These are phyloP conservation scores for Alternaria atra DNA, from an alignment of 2,329 filamentous ascomycete species.

Conservation along the genomic window DNA sequence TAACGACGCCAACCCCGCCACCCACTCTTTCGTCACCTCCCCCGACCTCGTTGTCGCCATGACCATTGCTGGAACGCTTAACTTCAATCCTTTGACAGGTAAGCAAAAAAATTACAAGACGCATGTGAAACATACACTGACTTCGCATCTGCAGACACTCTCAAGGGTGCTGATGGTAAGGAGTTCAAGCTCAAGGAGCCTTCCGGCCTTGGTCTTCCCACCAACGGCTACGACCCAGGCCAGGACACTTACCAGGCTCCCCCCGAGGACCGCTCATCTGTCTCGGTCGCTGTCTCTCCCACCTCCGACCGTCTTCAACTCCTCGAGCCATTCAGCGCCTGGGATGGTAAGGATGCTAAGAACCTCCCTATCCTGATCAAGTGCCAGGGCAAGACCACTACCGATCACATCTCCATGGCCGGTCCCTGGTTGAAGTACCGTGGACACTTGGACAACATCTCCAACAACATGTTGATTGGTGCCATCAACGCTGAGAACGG, in stretches of 20 bases:
- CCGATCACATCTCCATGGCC: conserved; percentile 97
- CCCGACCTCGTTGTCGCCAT: conserved; percentile 89
- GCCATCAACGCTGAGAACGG: conserved; percentile 95
- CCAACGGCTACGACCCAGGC: conserved; percentile 86
- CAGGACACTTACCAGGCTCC: conserved; percentile 96
- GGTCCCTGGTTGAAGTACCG: conserved; percentile 98
- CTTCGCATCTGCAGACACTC: conserved; percentile 25
- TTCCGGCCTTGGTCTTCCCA: conserved; percentile 81
- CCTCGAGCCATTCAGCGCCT: conserved; percentile 82
- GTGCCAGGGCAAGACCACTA: conserved; percentile 94
- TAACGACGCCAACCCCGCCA: conserved; percentile 95
- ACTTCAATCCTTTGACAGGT: conserved; percentile 92
- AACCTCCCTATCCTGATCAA: conserved; percentile 3
- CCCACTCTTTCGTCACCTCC: conserved; percentile 91
- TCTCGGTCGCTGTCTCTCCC: conserved; percentile 85
- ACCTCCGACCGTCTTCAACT: conserved; percentile 94
- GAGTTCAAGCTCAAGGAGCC: conserved; percentile 89
- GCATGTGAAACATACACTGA: no score
- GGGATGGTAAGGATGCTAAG: conserved; percentile 88
- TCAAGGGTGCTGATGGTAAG: conserved; percentile 96
- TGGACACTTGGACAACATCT: conserved; percentile 99
- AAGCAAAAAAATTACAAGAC: no score
- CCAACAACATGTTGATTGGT: conserved; percentile 99
- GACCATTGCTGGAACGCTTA: conserved; percentile 81
- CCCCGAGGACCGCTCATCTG: conserved; percentile 75